A percentile compares a stretch with the other conserved stretches of the same genome.
Evolutionary conservation across 2,329 filamentous ascomycete species (phyloP).

Genomic region (Talaromyces sp.): DNA sequence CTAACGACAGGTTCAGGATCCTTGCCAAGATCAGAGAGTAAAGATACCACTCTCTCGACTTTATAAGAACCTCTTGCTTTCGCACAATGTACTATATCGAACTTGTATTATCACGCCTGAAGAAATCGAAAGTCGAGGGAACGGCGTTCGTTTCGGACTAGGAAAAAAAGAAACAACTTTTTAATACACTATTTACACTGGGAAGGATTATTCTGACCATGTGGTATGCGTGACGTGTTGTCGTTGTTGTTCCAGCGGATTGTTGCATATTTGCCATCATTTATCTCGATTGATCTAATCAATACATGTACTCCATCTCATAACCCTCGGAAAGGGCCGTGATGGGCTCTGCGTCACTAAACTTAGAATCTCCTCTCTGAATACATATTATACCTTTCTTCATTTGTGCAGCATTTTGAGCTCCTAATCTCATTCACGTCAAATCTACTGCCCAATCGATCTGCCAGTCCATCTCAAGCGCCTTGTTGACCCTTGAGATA

Average conservation of each 20-base stretch:
- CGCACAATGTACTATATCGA: slow-evolving; percentile 21
- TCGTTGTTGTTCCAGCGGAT: slow-evolving; percentile 18
- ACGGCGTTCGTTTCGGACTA: not conserved
- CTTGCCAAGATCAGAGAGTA: slow-evolving; percentile 99
- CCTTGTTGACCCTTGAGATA: slow-evolving; percentile 50
- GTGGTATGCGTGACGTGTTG: slow-evolving; percentile 18
- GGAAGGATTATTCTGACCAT: slow-evolving; percentile 15
- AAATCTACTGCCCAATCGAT: slow-evolving; percentile 25
- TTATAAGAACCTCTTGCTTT: slow-evolving; percentile 13
- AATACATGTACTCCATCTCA: slow-evolving; percentile 11
- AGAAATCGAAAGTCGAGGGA: not conserved
- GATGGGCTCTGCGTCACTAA: not conserved
- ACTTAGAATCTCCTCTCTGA: slow-evolving; percentile 18
- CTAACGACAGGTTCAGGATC: slow-evolving; percentile 59
- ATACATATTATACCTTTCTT: slow-evolving; percentile 4
- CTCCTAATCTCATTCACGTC: not conserved
- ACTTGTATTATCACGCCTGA: slow-evolving; percentile 19
- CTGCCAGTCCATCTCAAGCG: slow-evolving; percentile 54
- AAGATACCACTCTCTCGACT: slow-evolving; percentile 31
- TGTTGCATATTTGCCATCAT: slow-evolving; percentile 17
- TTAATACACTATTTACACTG: slow-evolving; percentile 17
- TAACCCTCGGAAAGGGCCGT: not conserved
- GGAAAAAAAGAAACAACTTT: slow-evolving; percentile 7
- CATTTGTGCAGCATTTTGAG: not conserved
- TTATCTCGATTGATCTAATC: not conserved